Conservation (phyloP, 2,329 filamentous ascomycete genomes). For the Ophiocordyceps camponoti-leonardi region DNA sequence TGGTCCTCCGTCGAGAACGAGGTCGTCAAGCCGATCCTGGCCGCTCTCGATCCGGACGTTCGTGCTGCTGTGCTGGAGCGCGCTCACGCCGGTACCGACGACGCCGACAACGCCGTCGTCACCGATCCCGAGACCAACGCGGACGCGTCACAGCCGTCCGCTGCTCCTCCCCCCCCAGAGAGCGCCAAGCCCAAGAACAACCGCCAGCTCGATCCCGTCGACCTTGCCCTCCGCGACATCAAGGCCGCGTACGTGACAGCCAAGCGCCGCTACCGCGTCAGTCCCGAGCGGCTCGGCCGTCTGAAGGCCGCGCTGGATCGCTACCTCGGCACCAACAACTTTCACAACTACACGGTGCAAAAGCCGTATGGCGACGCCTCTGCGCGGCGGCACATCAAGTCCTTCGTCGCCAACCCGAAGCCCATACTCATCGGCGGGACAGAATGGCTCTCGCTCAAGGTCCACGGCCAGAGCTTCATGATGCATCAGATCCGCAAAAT, state of each 20-base stretch:
- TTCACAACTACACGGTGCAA: constrained; percentile 94
- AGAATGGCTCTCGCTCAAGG: constrained; percentile 89
- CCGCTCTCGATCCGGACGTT: constrained; percentile 44
- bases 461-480: constrained; percentile 98
- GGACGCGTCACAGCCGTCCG: constrained; percentile 1
- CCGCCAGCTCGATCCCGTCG: constrained; percentile 32
- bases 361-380: constrained; percentile 70
- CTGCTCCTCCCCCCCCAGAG: constrained; percentile 7
- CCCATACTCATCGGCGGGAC: constrained; percentile 80
- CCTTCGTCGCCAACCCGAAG: constrained; percentile 59
- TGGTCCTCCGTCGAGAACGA: constrained; percentile 74
- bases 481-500: constrained; percentile 99
- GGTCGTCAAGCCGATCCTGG: constrained; percentile 55
- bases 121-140: constrained; percentile 4
- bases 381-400: constrained; percentile 80
- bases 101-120: constrained; percentile 5
- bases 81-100: constrained; percentile 23
- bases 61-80: constrained; percentile 44
- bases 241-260: constrained; percentile 69
- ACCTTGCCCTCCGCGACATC: constrained; percentile 52
- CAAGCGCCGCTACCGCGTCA: constrained; percentile 73
- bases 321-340: constrained; percentile 78
- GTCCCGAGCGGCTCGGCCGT: constrained; percentile 49
- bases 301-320: constrained; percentile 58
- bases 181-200: constrained; percentile 19